Conservation (phyloP, 352 stramenopile genomes). For the Globisporangium paddicum region DNA sequence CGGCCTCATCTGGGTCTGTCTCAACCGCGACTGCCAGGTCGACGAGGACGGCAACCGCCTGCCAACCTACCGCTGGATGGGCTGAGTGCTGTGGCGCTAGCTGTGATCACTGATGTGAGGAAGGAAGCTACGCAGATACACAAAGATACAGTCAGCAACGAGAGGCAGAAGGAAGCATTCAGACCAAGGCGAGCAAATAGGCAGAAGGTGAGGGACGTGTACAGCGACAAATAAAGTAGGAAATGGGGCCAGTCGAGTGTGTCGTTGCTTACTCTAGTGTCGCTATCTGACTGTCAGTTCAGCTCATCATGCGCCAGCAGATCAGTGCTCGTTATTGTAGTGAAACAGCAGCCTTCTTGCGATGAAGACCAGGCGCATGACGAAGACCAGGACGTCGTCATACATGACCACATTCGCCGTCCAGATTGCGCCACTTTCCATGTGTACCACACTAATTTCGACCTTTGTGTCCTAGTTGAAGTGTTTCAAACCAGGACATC, state of each 20-base stretch:
- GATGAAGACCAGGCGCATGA: not conserved
- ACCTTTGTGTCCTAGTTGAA: not conserved
- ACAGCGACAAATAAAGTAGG: not conserved
- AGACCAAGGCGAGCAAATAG: not conserved
- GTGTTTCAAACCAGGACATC: not conserved
- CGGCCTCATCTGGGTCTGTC: constrained; percentile 85
- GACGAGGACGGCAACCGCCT: constrained; percentile 83
- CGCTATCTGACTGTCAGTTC: too few relatives aligned
- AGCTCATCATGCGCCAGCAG: too few relatives aligned
- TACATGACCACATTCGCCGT: not conserved
- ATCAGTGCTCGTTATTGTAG: too few relatives aligned
- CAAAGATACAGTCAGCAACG: not conserved
- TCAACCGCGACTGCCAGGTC: constrained; percentile 85
- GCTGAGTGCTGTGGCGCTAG: constrained; percentile 28
- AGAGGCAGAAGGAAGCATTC: not conserved
- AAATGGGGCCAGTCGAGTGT: not conserved
- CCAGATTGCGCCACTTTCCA: not conserved
- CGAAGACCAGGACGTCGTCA: not conserved
- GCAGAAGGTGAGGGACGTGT: not conserved
- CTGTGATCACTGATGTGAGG: too few relatives aligned
- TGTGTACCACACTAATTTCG: not conserved
- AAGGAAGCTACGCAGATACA: not conserved
- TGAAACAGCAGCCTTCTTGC: too few relatives aligned
- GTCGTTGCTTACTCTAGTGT: too few relatives aligned
- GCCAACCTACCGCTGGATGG: constrained; percentile 86